These are phyloP conservation scores for Salix suchowensis DNA, from an alignment of 345 rosid species.

Conservation along the genomic window DNA sequence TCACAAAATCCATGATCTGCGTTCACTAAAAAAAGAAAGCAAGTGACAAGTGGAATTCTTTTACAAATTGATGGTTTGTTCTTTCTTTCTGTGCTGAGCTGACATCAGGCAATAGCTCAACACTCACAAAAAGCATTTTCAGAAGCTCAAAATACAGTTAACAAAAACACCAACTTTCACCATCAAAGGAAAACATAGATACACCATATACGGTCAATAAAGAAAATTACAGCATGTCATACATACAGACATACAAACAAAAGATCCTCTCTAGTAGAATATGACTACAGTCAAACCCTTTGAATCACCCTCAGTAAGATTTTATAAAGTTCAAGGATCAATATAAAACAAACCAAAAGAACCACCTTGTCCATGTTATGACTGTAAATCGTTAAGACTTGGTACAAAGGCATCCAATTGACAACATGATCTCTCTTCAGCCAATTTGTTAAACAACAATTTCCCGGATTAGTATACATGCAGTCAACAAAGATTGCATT, in stretches of 20 bases:
- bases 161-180: neutral
- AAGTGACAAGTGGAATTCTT: neutral
- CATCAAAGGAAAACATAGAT: too few relatives aligned
- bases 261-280: neutral
- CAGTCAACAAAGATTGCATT: neutral
- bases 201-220: neutral
- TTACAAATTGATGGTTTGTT: neutral
- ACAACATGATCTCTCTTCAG: neutral
- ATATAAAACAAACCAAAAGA: neutral
- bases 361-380: neutral
- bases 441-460: neutral
- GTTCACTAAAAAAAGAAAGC: constrained; percentile 7
- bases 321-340: neutral
- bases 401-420: neutral
- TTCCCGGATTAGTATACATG: neutral
- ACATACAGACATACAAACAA: neutral
- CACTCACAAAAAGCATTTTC: neutral
- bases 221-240: neutral
- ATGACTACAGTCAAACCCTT: neutral
- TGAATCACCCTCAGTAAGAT: neutral
- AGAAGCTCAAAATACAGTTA: neutral
- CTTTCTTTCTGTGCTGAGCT: neutral
- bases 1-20: neutral
- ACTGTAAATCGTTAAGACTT: neutral
- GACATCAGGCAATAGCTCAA: neutral